These are phyloP conservation scores for Chalciporus sphaerocephalus DNA, from an alignment of 768 basidiomycete genomes.

Conservation along the genomic window DNA sequence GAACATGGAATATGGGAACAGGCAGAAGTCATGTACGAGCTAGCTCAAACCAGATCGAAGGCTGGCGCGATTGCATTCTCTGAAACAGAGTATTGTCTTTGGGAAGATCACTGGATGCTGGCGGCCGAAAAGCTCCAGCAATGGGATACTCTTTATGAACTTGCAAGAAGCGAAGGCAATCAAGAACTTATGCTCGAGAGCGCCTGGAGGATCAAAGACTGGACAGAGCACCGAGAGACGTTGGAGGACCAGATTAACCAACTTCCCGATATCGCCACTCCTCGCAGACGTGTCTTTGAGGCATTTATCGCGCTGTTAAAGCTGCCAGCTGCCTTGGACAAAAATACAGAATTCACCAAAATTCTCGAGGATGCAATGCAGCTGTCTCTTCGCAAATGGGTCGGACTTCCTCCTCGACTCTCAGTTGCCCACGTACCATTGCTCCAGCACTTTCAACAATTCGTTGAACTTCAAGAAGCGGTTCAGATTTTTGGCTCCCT, in stretches of 20 bases:
- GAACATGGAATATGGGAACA: constrained; percentile 98
- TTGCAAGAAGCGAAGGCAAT: constrained; percentile 84
- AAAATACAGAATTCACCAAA: constrained; percentile 82
- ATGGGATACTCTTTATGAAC: constrained; percentile 92
- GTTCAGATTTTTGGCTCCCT: constrained; percentile 91
- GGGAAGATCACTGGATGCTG: constrained; percentile 99
- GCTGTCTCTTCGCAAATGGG: constrained; percentile 93
- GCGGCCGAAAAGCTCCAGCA: constrained; percentile 95
- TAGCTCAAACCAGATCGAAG: constrained; percentile 81
- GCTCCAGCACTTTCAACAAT: constrained; percentile 97
- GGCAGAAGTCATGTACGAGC: constrained; percentile 83
- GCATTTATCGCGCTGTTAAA: constrained; percentile 89
- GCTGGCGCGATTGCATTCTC: constrained; percentile 82
- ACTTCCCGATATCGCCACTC: constrained; percentile 84
- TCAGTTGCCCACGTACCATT: constrained; percentile 92
- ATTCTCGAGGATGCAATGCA: constrained; percentile 96
- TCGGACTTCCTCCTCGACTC: constrained; percentile 77
- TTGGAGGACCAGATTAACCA: constrained; percentile 79
- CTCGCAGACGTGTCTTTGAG: constrained; percentile 96
- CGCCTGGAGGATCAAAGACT: constrained; percentile 92
- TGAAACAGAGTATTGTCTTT: constrained; percentile 93
- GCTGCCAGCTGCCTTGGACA: constrained; percentile 72
- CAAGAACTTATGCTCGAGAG: constrained; percentile 91
- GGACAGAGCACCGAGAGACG: constrained; percentile 73
- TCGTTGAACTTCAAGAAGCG: constrained; percentile 95